phyloP scores from a whole-genome alignment of 352 stramenopile genomes.

The Pythium rishiriense region DNA sequence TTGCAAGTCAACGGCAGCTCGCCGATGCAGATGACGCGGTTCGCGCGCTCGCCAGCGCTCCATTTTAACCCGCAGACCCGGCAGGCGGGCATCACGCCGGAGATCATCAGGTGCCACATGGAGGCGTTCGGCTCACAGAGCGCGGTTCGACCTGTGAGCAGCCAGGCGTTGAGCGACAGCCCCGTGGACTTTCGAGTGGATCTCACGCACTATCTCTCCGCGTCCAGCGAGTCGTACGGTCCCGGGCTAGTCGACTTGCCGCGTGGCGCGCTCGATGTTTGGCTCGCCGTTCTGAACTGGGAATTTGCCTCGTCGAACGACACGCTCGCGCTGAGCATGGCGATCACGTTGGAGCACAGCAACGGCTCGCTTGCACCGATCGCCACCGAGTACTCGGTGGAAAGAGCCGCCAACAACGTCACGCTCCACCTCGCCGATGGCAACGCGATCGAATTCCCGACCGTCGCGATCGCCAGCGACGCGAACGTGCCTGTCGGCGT shows the following conservation, averaged over 20 bases:
- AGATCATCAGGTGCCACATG: not conserved
- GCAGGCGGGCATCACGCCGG: not conserved
- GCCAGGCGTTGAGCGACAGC: not conserved
- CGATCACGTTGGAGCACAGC: not conserved
- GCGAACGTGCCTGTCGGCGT: not conserved
- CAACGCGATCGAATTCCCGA: not conserved
- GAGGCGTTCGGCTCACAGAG: not conserved
- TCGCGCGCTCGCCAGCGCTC: not conserved
- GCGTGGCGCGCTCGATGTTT: not conserved
- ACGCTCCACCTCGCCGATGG: not conserved
- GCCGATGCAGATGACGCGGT: not conserved
- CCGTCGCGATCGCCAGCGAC: not conserved
- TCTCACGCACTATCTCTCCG: not conserved
- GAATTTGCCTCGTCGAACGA: not conserved
- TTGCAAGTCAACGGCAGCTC: not conserved
- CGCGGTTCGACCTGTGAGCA: not conserved
- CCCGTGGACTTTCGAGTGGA: not conserved
- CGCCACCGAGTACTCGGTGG: not conserved
- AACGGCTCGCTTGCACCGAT: not conserved
- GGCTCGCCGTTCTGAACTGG: not conserved
- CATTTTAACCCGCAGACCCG: not conserved
- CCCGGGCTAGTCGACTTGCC: not conserved
- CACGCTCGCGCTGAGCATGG: not conserved
- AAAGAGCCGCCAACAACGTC: not conserved
- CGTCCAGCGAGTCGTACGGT: not conserved